These are phyloP conservation scores for Pythium monospermum DNA, from an alignment of 352 stramenopile genomes.

Conservation along the genomic window DNA sequence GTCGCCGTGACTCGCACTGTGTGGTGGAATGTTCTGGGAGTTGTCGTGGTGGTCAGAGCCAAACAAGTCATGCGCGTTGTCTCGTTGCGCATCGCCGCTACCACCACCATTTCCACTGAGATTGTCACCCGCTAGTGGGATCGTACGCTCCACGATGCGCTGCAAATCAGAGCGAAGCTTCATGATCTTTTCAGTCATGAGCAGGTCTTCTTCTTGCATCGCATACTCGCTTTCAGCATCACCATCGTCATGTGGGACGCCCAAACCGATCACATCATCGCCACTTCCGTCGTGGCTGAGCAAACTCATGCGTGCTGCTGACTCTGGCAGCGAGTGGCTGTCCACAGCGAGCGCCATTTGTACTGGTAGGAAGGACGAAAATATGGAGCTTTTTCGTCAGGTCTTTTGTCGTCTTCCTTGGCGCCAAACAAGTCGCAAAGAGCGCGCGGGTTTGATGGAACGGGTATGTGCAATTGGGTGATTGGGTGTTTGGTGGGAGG, in stretches of 20 bases:
- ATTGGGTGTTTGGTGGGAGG: slow-evolving; percentile 2
- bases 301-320: background rate
- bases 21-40: slow-evolving; percentile 22
- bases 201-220: slow-evolving; percentile 19
- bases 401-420: slow-evolving; percentile 6
- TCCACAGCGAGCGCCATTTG: no score
- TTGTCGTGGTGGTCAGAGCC: background rate
- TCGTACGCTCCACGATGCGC: slow-evolving; percentile 23
- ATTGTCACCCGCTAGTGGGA: slow-evolving; percentile 2
- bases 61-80: background rate
- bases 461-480: slow-evolving; percentile 12
- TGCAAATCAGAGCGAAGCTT: slow-evolving; percentile 26
- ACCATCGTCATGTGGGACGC: slow-evolving; percentile 13
- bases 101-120: slow-evolving; percentile 2
- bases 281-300: slow-evolving; percentile 18
- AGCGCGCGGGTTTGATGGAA: background rate
- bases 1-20: background rate
- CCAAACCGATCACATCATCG: slow-evolving; percentile 15
- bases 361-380: no score
- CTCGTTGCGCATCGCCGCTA: background rate
- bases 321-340: background rate
- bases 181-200: slow-evolving; percentile 29
- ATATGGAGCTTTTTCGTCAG: no score
- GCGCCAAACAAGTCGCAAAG: slow-evolving; percentile 10
- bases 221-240: slow-evolving; percentile 9